phyloP scores from a whole-genome alignment of 2,329 filamentous ascomycete species.

The Aspergillus nomiae region DNA sequence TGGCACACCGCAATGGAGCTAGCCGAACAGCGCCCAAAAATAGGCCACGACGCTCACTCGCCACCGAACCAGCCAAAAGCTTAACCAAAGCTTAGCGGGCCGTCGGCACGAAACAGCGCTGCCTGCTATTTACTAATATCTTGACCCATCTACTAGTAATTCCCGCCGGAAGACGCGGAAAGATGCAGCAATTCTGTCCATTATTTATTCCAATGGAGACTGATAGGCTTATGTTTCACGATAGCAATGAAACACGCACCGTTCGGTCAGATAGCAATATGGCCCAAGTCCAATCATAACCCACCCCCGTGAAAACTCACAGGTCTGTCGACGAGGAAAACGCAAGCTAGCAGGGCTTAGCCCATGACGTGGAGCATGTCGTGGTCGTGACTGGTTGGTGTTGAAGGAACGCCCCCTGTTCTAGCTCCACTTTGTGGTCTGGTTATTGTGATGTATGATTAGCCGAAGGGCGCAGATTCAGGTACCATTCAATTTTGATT shows the following conservation, averaged over 20 bases:
- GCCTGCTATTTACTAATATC: background rate
- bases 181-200: background rate
- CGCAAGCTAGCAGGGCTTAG: background rate
- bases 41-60: too few relatives aligned
- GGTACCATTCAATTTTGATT: background rate
- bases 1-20: too few relatives aligned
- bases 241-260: too few relatives aligned
- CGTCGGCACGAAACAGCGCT: background rate
- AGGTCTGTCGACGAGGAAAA: background rate
- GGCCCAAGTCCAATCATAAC: too few relatives aligned
- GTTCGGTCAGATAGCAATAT: too few relatives aligned
- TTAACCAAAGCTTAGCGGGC: background rate
- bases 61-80: background rate
- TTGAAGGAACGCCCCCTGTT: background rate
- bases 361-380: background rate
- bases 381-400: background rate
- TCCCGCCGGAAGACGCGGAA: background rate
- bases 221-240: too few relatives aligned
- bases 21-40: too few relatives aligned
- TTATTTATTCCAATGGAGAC: fast-evolving
- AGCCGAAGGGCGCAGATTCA: background rate
- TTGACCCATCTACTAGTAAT: too few relatives aligned
- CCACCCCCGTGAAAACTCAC: too few relatives aligned
- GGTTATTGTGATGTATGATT: background rate
- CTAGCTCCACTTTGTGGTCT: background rate